A percentile compares a stretch with the other conserved stretches of the same genome.
These are phyloP conservation scores for Akanthomyces uredinophilus DNA, from an alignment of 2,329 filamentous ascomycete genomes.

Conservation along the genomic window DNA sequence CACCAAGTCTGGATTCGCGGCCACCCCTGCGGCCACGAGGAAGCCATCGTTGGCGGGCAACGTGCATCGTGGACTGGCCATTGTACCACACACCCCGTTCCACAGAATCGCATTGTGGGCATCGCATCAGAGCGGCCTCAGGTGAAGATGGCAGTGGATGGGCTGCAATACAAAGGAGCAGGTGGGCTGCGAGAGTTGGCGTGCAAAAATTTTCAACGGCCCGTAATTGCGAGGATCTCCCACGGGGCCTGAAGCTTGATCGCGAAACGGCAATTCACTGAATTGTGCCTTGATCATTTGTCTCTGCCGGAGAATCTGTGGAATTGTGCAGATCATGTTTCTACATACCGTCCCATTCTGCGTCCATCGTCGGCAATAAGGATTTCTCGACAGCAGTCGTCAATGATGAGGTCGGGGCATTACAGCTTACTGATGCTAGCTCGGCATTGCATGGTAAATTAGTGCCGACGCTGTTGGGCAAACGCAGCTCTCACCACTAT, in stretches of 20 bases:
- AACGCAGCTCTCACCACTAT: neutral
- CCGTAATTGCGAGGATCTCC: neutral
- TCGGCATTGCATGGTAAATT: neutral
- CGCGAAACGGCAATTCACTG: neutral
- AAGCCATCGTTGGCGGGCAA: neutral
- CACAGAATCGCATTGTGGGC: slow-evolving; percentile 2
- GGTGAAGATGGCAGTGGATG: neutral
- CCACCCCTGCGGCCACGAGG: neutral
- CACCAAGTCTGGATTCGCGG: neutral
- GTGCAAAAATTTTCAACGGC: neutral
- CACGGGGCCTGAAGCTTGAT: neutral
- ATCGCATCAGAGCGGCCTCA: neutral
- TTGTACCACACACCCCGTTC: slow-evolving; percentile 6
- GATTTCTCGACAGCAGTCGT: neutral
- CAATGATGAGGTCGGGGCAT: neutral
- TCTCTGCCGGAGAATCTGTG: neutral
- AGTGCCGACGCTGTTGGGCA: neutral
- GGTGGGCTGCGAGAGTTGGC: neutral
- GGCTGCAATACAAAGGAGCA: neutral
- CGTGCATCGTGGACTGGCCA: slow-evolving; percentile 13
- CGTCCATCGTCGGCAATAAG: neutral
- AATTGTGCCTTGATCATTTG: neutral
- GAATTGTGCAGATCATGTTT: neutral
- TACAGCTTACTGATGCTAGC: neutral
- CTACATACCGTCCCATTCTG: neutral